A percentile compares a stretch with the other conserved stretches of the same genome.
These are phyloP conservation scores for Scortechinia acanthostroma DNA, from an alignment of 2,329 filamentous ascomycete species.

Conservation along the genomic window DNA sequence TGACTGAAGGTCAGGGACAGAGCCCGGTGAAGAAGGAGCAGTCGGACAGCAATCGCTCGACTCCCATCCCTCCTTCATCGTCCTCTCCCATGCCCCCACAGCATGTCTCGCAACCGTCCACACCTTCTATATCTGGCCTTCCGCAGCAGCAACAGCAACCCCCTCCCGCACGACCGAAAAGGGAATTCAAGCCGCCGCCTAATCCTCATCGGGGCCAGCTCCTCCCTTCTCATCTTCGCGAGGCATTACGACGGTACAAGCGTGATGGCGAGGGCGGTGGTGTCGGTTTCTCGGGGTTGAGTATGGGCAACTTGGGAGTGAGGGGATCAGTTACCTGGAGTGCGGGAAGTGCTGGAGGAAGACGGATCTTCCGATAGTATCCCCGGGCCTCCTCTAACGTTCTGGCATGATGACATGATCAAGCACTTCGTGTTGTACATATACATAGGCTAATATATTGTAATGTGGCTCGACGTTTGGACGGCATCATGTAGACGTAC, in stretches of 20 bases:
- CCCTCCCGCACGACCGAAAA: no score
- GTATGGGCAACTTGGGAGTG: conserved; percentile 31
- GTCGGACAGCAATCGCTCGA: background rate
- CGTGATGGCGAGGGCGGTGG: conserved; percentile 35
- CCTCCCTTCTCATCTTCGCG: conserved; percentile 36
- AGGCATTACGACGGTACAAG: conserved; percentile 35
- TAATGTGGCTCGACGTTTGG: no score
- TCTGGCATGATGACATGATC: no score
- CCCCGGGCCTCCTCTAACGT: no score
- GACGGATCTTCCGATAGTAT: conserved; percentile 30
- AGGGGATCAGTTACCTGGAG: conserved; percentile 31
- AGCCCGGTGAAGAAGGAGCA: background rate
- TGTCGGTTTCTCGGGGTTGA: conserved; percentile 34
- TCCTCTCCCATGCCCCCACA: background rate
- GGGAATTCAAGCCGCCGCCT: conserved; percentile 23
- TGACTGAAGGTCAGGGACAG: background rate
- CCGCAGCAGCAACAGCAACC: conserved; percentile 20
- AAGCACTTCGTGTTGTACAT: no score
- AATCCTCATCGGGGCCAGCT: conserved; percentile 36
- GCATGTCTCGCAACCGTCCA: background rate
- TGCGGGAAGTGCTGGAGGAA: conserved; percentile 26
- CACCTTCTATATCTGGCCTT: conserved; percentile 9
- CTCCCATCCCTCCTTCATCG: background rate
- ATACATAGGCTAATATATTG: no score
- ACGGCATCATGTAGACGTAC: no score